These are phyloP conservation scores for Pseudogymnoascus pannorum DNA, from an alignment of 2,329 filamentous ascomycete species.

Conservation along the genomic window DNA sequence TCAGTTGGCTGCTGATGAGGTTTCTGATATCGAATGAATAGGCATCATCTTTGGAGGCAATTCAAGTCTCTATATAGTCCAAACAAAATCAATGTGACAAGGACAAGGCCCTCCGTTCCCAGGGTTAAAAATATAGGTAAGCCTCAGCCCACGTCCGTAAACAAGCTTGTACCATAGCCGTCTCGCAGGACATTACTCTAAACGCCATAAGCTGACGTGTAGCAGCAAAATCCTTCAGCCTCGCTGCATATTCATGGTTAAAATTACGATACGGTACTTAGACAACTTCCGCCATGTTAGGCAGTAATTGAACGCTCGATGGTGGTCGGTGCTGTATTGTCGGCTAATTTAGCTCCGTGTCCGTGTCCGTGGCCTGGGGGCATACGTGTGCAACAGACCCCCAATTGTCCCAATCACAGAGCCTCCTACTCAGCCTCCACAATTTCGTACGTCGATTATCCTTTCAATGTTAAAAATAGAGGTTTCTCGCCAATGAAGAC, in stretches of 20 bases:
- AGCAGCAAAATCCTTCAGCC: background rate
- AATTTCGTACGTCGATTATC: background rate
- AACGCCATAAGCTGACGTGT: background rate
- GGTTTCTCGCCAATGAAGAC: background rate
- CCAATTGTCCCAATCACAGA: background rate
- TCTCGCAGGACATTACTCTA: background rate
- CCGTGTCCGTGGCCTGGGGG: background rate
- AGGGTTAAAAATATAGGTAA: background rate
- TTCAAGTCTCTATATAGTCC: background rate
- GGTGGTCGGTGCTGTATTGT: background rate
- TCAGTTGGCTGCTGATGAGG: background rate
- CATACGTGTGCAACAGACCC: background rate
- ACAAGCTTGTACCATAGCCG: background rate
- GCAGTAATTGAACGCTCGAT: background rate
- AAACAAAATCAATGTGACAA: background rate
- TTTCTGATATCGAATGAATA: background rate
- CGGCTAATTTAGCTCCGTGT: background rate
- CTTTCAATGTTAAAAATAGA: background rate
- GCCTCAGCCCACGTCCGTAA: background rate
- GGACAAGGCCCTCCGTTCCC: background rate
- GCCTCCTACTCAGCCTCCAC: constrained; percentile 2
- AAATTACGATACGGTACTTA: background rate
- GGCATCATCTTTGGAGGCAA: background rate
- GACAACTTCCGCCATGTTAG: background rate
- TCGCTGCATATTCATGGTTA: background rate